Percentiles rank a stretch among this genome's conserved stretches.
phyloP scores from a whole-genome alignment of 805 yeast genomes.

The Clavispora phyllophila region DNA sequence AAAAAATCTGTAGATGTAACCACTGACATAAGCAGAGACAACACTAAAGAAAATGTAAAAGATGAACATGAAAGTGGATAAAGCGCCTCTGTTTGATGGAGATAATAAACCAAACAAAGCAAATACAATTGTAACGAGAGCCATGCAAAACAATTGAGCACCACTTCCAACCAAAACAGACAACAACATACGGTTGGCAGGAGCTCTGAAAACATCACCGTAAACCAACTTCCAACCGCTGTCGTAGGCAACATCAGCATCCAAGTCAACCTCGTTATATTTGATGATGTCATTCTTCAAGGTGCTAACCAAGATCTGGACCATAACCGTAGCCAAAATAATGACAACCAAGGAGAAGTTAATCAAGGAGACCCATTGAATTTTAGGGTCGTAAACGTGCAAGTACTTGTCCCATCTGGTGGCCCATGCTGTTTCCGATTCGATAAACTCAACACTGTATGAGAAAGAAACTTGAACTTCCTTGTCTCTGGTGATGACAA shows the following conservation, averaged over 20 bases:
- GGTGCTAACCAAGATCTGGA: slow-evolving; percentile 73
- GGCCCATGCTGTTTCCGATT: slow-evolving; percentile 83
- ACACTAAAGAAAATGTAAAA: slow-evolving; percentile 76
- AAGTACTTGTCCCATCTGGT: slow-evolving; percentile 98
- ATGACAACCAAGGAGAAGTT: slow-evolving; percentile 81
- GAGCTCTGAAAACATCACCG: slow-evolving; percentile 92
- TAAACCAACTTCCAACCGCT: slow-evolving; percentile 96
- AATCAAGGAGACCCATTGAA: slow-evolving; percentile 92
- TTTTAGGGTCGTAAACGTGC: slow-evolving; percentile 85
- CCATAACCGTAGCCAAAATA: slow-evolving; percentile 70
- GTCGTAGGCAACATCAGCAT: slow-evolving; percentile 84
- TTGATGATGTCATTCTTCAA: slow-evolving; percentile 79
- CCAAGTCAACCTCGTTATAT: slow-evolving; percentile 85
- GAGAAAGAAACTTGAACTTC: slow-evolving; percentile 67
- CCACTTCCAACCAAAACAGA: slow-evolving; percentile 89
- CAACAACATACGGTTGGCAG: slow-evolving; percentile 60
- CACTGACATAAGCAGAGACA: slow-evolving; percentile 83
- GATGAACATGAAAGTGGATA: slow-evolving; percentile 84
- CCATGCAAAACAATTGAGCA: slow-evolving; percentile 74
- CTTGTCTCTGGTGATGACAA: slow-evolving; percentile 44
- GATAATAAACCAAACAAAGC: slow-evolving; percentile 87
- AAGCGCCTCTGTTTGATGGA: slow-evolving; percentile 91
- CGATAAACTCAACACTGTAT: slow-evolving; percentile 74
- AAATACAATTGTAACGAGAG: slow-evolving; percentile 64
- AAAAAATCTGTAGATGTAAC: slow-evolving; percentile 79